Base-by-base conservation (phyloP, 2,329 filamentous ascomycete genomes). In the Ophiostoma montium region DNA sequence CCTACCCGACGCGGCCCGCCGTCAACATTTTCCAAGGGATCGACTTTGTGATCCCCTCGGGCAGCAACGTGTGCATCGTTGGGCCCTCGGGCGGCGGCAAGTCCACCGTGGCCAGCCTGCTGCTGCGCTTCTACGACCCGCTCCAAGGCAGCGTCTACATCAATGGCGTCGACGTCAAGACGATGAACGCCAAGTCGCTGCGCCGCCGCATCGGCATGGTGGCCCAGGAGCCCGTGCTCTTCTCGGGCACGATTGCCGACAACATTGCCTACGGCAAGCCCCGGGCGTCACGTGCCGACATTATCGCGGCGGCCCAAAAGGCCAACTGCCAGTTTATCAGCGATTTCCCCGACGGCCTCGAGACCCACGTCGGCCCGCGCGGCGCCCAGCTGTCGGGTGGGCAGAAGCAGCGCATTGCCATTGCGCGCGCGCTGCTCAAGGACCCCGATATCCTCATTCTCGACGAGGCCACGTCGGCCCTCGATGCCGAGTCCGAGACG, bases 271-370 rank as follows among this genome's bases (percentile, higher is more conserved):
- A 98, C 60, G 92, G 90, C 50, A 83, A 80, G 51, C 90, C 90
- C 1, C 64, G 76, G 43, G 90, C 92, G 1, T 81, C 81, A 3
- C 75, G 85, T 48, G 70, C 77, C 31, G 87, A 95, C 57, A 92
- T 98, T 51, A 76, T 95, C 51, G 75, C 79, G 18, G 94, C 92
- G 8, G 92, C 92, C 4, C 76, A 86, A 53, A 84, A 90, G 63
- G 92, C 92, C 48, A 98, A 98, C 64, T 98, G 92, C 63, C 83
- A 84, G 58, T 98, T 98, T 61, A 95, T 98, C 63, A 83, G 84
- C 62, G 92, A 98, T 63, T 94, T 98, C 58, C 92, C 92, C 27
- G 88, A 96, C 51, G 92, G 92, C 5, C 75, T 98, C 7, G 90
- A 98, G 61, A 98, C 92, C 0, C 84, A 85, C 55, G 92, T 95